A percentile compares a stretch with the other conserved stretches of the same genome.
phyloP scores from a whole-genome alignment of 2,329 filamentous ascomycete species.

The Paracoccidioides lutzii region DNA sequence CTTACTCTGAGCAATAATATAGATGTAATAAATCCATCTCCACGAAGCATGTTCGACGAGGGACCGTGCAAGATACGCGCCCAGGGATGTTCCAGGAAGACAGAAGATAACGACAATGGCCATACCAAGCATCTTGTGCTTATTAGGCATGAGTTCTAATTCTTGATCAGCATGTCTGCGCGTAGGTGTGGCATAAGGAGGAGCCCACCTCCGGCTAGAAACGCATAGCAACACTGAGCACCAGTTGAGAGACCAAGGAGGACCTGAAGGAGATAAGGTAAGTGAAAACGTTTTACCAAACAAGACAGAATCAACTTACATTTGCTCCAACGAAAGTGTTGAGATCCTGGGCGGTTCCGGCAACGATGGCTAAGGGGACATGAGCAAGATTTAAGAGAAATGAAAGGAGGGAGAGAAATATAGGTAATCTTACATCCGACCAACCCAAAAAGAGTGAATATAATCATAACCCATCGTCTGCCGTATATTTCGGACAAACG shows the following conservation, averaged over 20 bases:
- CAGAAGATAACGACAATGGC: not conserved
- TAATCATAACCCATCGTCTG: conserved; percentile 8
- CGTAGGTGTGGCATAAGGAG: not conserved
- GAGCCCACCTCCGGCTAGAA: conserved; percentile 9
- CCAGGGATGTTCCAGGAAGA: not conserved
- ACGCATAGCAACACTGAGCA: conserved; percentile 18
- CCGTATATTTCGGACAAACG: conserved; percentile 11
- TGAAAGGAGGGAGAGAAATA: not conserved
- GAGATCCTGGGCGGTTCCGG: conserved; percentile 19
- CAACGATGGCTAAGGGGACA: conserved; percentile 15
- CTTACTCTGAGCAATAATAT: not conserved
- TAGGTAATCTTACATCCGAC: conserved; percentile 5
- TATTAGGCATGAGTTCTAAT: conserved; percentile 13
- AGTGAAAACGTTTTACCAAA: not conserved
- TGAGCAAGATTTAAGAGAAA: not conserved
- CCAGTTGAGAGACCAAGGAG: conserved; percentile 19
- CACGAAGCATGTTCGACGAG: conserved; percentile 2
- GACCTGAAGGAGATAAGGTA: conserved; percentile 8
- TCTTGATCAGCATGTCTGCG: not conserved
- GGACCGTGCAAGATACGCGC: conserved; percentile 1
- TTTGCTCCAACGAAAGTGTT: conserved; percentile 20
- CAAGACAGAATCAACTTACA: not conserved
- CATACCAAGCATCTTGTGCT: not conserved
- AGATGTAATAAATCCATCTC: conserved; percentile 4
- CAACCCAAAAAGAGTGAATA: conserved; percentile 3